A percentile compares a stretch with the other conserved stretches of the same genome.
Evolutionary conservation across 192 early-diverging fungal genomes (phyloP).

Genomic region (Linnemannia exigua): DNA sequence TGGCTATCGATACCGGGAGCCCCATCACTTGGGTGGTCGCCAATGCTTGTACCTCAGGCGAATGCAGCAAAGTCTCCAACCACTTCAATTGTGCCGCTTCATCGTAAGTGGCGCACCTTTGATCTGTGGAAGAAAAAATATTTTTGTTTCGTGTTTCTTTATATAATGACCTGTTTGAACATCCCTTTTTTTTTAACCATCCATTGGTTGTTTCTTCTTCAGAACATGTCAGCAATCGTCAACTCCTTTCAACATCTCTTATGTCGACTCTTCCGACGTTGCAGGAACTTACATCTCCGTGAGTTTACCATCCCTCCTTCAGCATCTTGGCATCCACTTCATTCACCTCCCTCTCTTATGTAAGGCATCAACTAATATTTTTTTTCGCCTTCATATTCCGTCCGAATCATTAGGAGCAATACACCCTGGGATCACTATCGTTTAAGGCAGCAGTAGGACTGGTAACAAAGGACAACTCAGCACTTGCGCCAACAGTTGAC

Average conservation of each 20-base stretch:
- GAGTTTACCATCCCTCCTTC: neutral
- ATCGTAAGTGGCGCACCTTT: conserved; percentile 40
- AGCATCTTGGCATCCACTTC: neutral
- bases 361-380: neutral
- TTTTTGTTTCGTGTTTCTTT: neutral
- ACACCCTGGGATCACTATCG: conserved; percentile 21
- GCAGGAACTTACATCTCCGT: conserved; percentile 17
- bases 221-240: conserved; percentile 19
- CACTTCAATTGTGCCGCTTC: conserved; percentile 29
- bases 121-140: neutral
- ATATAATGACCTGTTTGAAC: neutral
- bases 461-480: neutral
- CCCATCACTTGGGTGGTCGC: conserved; percentile 73
- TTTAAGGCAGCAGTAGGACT: conserved; percentile 28
- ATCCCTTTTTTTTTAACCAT: neutral
- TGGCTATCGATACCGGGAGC: conserved; percentile 82
- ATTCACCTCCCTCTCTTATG: neutral
- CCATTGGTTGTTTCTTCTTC: neutral
- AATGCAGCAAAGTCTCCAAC: conserved; percentile 11
- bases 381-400: too few species aligned
- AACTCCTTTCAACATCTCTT: conserved; percentile 20
- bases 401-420: conserved; percentile 35
- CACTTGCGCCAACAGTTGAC: conserved; percentile 19
- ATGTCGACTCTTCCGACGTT: conserved; percentile 25
- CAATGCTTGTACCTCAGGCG: conserved; percentile 2